Evolutionary conservation across 495 filamentous ascomycete species (phyloP).

Genomic region (Lentithecium fluviatile): DNA sequence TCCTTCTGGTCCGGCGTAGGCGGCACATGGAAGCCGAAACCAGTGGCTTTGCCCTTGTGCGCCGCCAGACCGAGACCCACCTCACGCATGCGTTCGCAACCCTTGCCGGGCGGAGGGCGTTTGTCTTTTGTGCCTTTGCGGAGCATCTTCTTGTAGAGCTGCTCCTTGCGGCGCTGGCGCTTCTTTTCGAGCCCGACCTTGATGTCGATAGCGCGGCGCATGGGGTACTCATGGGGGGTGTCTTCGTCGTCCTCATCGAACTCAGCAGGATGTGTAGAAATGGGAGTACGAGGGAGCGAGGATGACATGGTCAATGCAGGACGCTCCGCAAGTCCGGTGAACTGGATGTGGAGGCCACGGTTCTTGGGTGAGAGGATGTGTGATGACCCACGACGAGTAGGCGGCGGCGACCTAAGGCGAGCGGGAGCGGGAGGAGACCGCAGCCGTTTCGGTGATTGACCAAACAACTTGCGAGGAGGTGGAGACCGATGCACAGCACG

Average conservation of each 20-base stretch:
- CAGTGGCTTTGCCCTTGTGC: slow-evolving; percentile 24
- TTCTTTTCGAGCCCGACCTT: slow-evolving; percentile 95
- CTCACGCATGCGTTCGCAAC: slow-evolving; percentile 91
- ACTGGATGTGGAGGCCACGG: slow-evolving; percentile 1
- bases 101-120: slow-evolving; percentile 71
- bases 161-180: slow-evolving; percentile 84
- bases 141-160: slow-evolving; percentile 81
- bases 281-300: slow-evolving; percentile 41
- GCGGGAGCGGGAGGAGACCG: slow-evolving; percentile 60
- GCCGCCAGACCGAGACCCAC: slow-evolving; percentile 82
- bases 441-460: slow-evolving; percentile 66
- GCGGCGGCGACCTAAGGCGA: slow-evolving; percentile 54
- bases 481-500: slow-evolving; percentile 52
- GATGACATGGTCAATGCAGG: slow-evolving; percentile 41
- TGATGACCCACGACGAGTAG: slow-evolving; percentile 49
- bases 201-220: slow-evolving; percentile 87
- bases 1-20: slow-evolving; percentile 25
- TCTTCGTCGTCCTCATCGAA: slow-evolving; percentile 31
- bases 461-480: slow-evolving; percentile 64
- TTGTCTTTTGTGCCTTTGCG: slow-evolving; percentile 63
- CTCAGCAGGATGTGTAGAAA: slow-evolving; percentile 13
- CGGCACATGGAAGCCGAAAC: slow-evolving; percentile 9
- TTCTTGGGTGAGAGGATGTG: slow-evolving; percentile 20
- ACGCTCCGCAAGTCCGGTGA: slow-evolving; percentile 36
- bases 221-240: slow-evolving; percentile 30